Percentiles rank a stretch among this genome's conserved stretches.
phyloP scores from a whole-genome alignment of 176 grass and related monocot genomes.

The Themeda triandra region DNA sequence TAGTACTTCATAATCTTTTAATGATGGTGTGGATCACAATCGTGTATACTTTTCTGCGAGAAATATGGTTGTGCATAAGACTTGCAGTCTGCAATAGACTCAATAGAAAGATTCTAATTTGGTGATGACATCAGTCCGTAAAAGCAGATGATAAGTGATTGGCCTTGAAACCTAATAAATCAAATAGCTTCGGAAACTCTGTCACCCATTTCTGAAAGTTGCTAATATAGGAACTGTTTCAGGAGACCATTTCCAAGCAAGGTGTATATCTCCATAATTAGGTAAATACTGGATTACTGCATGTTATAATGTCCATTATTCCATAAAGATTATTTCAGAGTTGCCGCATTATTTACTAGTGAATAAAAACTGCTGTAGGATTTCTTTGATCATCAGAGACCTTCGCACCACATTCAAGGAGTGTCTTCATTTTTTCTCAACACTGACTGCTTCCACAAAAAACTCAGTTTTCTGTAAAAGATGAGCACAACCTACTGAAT shows the following conservation, averaged over 20 bases:
- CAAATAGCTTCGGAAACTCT: neutral
- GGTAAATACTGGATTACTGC: neutral
- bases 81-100: neutral
- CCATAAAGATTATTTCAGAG: neutral
- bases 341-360: neutral
- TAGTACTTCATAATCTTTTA: neutral
- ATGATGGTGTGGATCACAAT: neutral
- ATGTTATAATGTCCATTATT: neutral
- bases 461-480: neutral
- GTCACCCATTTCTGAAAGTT: neutral
- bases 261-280: neutral
- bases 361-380: neutral
- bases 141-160: neutral
- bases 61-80: neutral
- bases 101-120: neutral
- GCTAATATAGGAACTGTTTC: neutral
- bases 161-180: neutral
- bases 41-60: neutral
- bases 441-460: constrained; percentile 1
- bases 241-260: neutral
- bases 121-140: neutral
- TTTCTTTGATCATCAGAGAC: neutral
- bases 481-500: neutral
- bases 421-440: neutral
- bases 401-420: neutral